Base-by-base conservation (phyloP, 2,329 filamentous ascomycete genomes). In the Penicillium sp. region DNA sequence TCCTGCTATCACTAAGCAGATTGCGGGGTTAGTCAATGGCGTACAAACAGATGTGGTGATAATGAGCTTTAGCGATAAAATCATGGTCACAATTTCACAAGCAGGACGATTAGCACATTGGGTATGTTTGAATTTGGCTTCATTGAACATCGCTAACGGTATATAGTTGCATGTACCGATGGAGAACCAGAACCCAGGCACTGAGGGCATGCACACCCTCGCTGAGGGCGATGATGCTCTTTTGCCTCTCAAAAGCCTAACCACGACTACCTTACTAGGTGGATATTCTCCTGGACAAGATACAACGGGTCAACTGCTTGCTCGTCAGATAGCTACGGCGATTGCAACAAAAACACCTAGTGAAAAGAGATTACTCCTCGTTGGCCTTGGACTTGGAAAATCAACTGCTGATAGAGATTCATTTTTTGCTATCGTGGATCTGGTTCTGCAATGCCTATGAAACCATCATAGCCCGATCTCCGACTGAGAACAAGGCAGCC, bases 11-110 rank as follows among this genome's bases (percentile, higher is more conserved):
- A 87, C 85, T 2, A 86, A 82, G 51, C 80, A 81, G 60, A 81
- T 80, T 15, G 80, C 81, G 1, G 87, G 88, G 3, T 71, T 80
- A 3, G 85, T 97, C 60, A 85, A 88, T 61, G 86, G 86, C 31
- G 74, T 88, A 23, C 74, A 82, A 36, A 97, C 94, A 1, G 86
- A 91, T 63, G 87, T 90, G 35, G 87, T 86, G 39, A 82, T 83
- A 12, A 80, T 92, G 53, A 85, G 82, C 67, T 97, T 97, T 76
- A 83, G 87, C 9, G 94, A 97, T 82, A 96, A 91, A 76, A 91
- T 99, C 67, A 78, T 99, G 67, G 80, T 99, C 61, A 97, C 92
- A 1, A 83, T 97, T 59, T 90, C 90, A 0, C 94, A 97, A 77
- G 85, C 88, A 60, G 93, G 93, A 7, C 85, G 88, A 58, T 78